Base-by-base conservation (phyloP, 345 rosid species). In the Acer saccharum region DNA sequence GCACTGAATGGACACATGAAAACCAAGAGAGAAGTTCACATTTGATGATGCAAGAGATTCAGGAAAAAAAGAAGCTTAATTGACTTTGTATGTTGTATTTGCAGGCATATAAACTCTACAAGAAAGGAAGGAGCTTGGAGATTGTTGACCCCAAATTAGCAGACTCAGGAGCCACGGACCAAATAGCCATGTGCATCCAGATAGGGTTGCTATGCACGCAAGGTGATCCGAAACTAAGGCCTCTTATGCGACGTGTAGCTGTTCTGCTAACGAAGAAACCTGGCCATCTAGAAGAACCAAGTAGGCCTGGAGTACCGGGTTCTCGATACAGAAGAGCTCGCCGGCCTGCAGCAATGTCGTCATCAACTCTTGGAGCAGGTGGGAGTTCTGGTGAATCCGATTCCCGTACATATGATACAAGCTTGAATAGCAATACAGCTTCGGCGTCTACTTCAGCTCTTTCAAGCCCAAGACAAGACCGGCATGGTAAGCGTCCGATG, bases 181-280 rank as follows among this genome's bases (percentile, higher is more conserved):
- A 90, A 81, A 90, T 93, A 23, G 88, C 80, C 23, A 84, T 79
- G 79, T 93, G 98, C 72, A 86, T 97, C 65, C 98, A 91, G 60
- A 83, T 97, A 4, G 98, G 94, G 17, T 81, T 97, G 41, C 86
- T 97, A 35, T 97, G 99, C 86, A 87, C 89, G 0, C 99, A 94
- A 80, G 89, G 93, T 3, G 97, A 97, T 64, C 98, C 98, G 0
- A 84, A 84, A 11, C 14, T 77, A 32, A 88, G 99, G 65, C 99
- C 99, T 0, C 10, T 35, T 0, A 93, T 97, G 97, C 67, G 83
- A 29, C 89, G 95, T 2, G 89, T 97, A 0, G 92, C 89, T 48
- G 72, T 91, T 61, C 68, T 89, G 87, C 87, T 94, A 61, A 91
- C 98, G 6, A 90, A 81, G 87, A 92, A 81, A 84, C 89, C 90